Base-by-base conservation (phyloP, 129 eudicot species). In the Helichrysum umbraculigerum region DNA sequence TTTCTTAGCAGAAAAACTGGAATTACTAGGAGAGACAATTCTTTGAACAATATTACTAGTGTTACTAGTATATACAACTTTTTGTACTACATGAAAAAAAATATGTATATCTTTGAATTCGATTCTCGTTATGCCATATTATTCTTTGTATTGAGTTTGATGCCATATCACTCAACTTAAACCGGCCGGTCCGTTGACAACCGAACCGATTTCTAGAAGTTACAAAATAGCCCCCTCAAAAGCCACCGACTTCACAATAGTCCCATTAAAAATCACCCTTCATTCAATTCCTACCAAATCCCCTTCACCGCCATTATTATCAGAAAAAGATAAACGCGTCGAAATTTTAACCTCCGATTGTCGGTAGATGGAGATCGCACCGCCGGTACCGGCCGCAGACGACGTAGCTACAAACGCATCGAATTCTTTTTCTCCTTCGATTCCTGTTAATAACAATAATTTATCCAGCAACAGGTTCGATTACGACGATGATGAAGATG, bases 401-500 rank as follows among this genome's bases (percentile, higher is more conserved):
- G 83, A 62, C 65, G 76, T 70, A 25, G 68, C 60, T 57, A 73
- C 28, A 4, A 79, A 68, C 32, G 22, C 66, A 61, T 11, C 71
- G 17, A 19, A 32, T 20, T 56, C 82, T 11, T 58, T 82, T 4
- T 68, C 83, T 22, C 50, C 75, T 22, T 76, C 86, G 7, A 34
- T 56, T n/a, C 21, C 39, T n/a, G 29, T n/a, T 44, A 57, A 76
- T 61, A 72, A 30, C 39, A 33, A 20, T 32, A 47, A 8, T 74
- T 7, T 47, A 28, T 62, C 70, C 70, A 3, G 44, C 33, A 20
- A 41, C 58, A 68, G 66, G 39, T 76, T 71, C 78, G 81, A 22
- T 64, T 87, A 82, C 54, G 97, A 91, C 4, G 92, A 91, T 2
- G 97, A 91, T 34, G 96, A 88, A 11, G 96, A 91, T 20, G 97